Conservation (phyloP, 2,329 filamentous ascomycete species). For the Aspergillus fijiensis region DNA sequence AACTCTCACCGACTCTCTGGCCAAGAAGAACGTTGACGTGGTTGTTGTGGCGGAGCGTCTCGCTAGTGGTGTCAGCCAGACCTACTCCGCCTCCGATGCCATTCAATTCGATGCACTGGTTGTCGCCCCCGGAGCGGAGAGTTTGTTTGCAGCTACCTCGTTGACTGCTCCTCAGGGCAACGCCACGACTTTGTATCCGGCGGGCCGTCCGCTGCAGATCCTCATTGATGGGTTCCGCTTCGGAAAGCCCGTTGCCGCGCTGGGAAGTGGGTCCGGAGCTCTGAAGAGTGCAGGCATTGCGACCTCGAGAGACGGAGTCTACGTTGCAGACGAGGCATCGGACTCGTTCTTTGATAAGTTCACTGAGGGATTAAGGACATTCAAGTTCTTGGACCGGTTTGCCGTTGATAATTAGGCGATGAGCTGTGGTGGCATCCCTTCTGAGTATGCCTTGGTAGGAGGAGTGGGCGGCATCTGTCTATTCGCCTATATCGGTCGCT, state of each 20-base stretch:
- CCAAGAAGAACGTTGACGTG: conserved; percentile 52
- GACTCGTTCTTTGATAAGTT: conserved; percentile 47
- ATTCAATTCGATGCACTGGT: conserved; percentile 52
- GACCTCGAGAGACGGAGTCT: conserved; percentile 37
- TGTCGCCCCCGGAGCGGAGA: conserved; percentile 55
- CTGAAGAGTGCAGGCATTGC: conserved; percentile 49
- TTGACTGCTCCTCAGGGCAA: conserved; percentile 23
- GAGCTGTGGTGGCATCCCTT: not conserved
- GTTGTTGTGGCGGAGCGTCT: conserved; percentile 63
- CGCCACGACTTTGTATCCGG: conserved; percentile 59
- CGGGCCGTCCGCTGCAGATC: conserved; percentile 63
- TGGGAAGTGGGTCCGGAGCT: conserved; percentile 50
- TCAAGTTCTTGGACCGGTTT: conserved; percentile 67
- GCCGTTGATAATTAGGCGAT: conserved; percentile 48
- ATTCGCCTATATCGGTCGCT: not conserved
- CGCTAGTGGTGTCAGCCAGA: conserved; percentile 56
- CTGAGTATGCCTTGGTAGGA: not conserved
- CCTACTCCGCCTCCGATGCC: conserved; percentile 64
- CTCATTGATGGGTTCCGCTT: conserved; percentile 63
- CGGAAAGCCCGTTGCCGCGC: conserved; percentile 66
- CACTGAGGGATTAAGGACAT: conserved; percentile 61
- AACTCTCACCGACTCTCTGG: conserved; percentile 48
- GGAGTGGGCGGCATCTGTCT: not conserved
- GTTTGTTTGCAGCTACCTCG: conserved; percentile 47
- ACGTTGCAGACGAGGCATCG: conserved; percentile 31